Conservation (phyloP, 306 rosid species). For the Gillenia trifoliata region DNA sequence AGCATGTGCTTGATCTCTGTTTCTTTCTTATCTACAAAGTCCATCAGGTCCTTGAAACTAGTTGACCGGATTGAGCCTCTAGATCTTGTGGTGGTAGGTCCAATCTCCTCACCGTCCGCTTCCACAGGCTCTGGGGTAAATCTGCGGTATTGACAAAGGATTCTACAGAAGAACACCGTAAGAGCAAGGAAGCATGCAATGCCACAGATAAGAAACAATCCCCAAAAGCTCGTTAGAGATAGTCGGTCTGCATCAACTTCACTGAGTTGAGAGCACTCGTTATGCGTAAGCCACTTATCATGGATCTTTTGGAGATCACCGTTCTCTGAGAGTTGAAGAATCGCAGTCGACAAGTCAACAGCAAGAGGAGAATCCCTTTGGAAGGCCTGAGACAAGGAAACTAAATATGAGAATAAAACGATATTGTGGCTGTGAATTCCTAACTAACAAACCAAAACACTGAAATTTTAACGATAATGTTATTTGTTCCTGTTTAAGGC, state of each 20-base stretch:
- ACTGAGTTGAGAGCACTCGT: conserved; percentile 33
- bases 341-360: conserved; percentile 76
- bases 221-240: conserved; percentile 81
- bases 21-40: conserved; percentile 67
- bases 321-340: conserved; percentile 85
- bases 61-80: conserved; percentile 24
- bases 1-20: conserved; percentile 50
- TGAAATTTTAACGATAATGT: background rate
- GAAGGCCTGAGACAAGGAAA: conserved; percentile 52
- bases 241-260: conserved; percentile 38
- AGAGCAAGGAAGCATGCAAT: conserved; percentile 50
- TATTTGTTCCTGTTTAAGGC: background rate
- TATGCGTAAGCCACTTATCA: conserved; percentile 60
- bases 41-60: conserved; percentile 47
- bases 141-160: conserved; percentile 45
- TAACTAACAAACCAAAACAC: background rate
- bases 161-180: conserved; percentile 39
- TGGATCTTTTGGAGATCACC: conserved; percentile 75
- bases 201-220: conserved; percentile 65
- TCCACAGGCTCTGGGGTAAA: conserved; percentile 38
- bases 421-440: background rate
- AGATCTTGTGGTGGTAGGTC: conserved; percentile 9
- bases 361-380: conserved; percentile 95
- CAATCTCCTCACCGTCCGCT: conserved; percentile 27
- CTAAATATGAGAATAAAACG: conserved; percentile 7